Evolutionary conservation across 768 basidiomycete genomes (phyloP).

Genomic region (Gymnopilus junonius): DNA sequence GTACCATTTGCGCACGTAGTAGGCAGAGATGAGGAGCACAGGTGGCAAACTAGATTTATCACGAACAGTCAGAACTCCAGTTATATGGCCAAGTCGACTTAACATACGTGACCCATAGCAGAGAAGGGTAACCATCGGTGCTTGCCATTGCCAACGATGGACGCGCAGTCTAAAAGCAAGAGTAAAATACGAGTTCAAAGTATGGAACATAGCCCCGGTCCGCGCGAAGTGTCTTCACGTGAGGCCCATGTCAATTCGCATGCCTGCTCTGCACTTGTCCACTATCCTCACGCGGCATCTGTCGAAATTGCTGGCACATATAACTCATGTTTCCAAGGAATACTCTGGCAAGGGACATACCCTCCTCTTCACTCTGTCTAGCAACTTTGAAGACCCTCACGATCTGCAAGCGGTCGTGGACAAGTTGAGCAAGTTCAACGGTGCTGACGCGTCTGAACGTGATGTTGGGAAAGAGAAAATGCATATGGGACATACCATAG

Average conservation of each 20-base stretch:
- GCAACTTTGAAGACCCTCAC: constrained; percentile 37
- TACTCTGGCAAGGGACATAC: constrained; percentile 38
- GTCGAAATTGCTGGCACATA: constrained; percentile 35
- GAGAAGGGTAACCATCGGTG: constrained; percentile 39
- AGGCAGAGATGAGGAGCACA: constrained; percentile 47
- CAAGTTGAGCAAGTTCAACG: constrained; percentile 40
- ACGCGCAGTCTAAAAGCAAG: background rate
- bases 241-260: background rate
- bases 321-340: constrained; percentile 32
- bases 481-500: constrained; percentile 45
- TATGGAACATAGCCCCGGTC: background rate
- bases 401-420: constrained; percentile 46
- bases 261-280: constrained; percentile 37
- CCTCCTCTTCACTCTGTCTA: constrained; percentile 55
- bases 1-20: constrained; percentile 54
- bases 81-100: background rate
- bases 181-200: background rate
- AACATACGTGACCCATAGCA: constrained; percentile 52
- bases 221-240: constrained; percentile 5
- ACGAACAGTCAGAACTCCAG: background rate
- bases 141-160: constrained; percentile 14
- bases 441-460: background rate
- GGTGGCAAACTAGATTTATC: constrained; percentile 44
- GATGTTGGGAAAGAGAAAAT: constrained; percentile 22
- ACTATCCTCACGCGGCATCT: constrained; percentile 46